Conservation (phyloP, 2,329 filamentous ascomycete genomes). For the Elsinoe batatas region DNA sequence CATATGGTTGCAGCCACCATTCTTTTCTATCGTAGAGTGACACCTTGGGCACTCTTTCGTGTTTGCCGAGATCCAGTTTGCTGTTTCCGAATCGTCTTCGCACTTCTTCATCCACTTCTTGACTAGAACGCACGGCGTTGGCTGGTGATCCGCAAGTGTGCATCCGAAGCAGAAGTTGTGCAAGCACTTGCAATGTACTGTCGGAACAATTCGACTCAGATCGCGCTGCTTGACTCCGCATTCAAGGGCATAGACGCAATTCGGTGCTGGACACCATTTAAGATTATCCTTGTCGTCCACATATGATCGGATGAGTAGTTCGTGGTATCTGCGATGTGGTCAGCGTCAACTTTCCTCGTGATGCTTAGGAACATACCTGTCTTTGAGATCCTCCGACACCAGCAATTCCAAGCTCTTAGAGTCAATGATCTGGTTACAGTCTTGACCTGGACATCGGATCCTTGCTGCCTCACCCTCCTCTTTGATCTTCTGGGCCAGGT, state of each 20-base stretch:
- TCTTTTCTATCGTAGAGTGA: conserved; percentile 96
- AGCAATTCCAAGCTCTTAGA: conserved; percentile 77
- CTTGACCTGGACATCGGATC: conserved; percentile 84
- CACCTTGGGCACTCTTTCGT: conserved; percentile 97
- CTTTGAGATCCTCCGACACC: conserved; percentile 46
- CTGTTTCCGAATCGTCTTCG: conserved; percentile 94
- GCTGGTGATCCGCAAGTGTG: conserved; percentile 79
- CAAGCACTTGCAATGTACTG: conserved; percentile 74
- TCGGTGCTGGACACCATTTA: conserved; percentile 97
- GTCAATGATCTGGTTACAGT: conserved; percentile 84
- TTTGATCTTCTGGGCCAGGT: conserved; percentile 83
- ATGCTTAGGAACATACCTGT: conserved; percentile 35
- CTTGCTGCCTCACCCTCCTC: conserved; percentile 91
- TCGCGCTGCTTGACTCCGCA: conserved; percentile 83
- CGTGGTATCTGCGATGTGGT: conserved; percentile 56
- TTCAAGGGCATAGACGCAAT: conserved; percentile 87
- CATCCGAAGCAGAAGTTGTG: conserved; percentile 95
- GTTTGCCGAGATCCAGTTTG: conserved; percentile 98
- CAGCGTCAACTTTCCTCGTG: neutral
- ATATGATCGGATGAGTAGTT: conserved; percentile 83
- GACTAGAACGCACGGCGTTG: conserved; percentile 80
- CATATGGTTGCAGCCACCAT: conserved; percentile 97
- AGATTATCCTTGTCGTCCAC: conserved; percentile 93
- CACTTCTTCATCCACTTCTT: conserved; percentile 98
- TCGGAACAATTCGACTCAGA: conserved; percentile 74